Base-by-base conservation (phyloP, 2,329 filamentous ascomycete species). In the Fusarium sp. region DNA sequence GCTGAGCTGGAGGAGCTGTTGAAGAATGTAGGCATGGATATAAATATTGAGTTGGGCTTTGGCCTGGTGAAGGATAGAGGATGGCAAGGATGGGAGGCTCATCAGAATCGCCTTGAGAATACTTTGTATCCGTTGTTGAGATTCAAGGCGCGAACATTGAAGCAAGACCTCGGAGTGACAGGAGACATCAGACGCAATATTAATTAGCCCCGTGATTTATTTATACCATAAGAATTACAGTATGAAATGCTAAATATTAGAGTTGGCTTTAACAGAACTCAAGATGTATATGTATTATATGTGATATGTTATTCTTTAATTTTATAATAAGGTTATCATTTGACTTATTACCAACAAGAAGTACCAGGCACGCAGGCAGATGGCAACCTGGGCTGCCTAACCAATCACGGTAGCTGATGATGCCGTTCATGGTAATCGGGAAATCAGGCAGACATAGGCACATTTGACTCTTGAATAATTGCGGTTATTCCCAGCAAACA, bases 321-420 rank as follows among this genome's bases (percentile, higher is more conserved):
- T 24, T 24, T 24, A 24, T 24, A 24, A 24, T 24, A 24, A 24
- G 10, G 11, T 31, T 31, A 31, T 31, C 28, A 31, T 31, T 31
- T 31, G 28, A 4, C 28, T 31, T 31, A 13, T 13, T 13, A 3
- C 28, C 5, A 24, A 22, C 9, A 6, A 4, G 17, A 31, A 14
- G 20, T 5, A 18, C 28, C 22, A 28, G 40, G 34, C 15, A 40
- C 14, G 26, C 10, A 13, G n/a, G n/a, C 43, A 17, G 31, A 33
- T 18, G 11, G 14, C 26, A 13, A 33, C 22, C 13, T 28, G 10
- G 28, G 28, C 13, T 5, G 31, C 31, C 28, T 26, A n/a, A 9
- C 58, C 57, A 62, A 62, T 62, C 39, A 45, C 7, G 15, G 31
- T n/a, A 14, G 20, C 57, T 45, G 13, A 40, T 34, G 17, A 24